Base-by-base conservation (phyloP, 106 monocot species). In the Agapanthus africanus region DNA sequence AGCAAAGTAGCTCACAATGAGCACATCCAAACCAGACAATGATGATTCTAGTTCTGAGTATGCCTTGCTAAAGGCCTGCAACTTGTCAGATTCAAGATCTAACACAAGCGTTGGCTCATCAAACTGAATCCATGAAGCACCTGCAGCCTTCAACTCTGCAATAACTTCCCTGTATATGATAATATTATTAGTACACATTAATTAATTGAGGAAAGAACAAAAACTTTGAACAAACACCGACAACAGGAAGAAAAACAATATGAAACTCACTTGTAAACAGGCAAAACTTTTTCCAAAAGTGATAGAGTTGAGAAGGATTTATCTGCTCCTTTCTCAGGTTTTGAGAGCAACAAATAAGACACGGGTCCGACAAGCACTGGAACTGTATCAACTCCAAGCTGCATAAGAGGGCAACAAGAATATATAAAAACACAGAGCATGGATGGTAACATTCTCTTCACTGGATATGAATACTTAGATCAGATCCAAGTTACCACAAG, bases 51-150 rank as follows among this genome's bases (percentile, higher is more conserved):
- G 65, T 39, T 85, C 83, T 60, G 88, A 42, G 47, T 93, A 93
- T 16, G 93, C 93, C 46, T 79, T 70, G n/a, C 83, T 83, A 57
- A 93, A 93, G n/a, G n/a, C n/a, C n/a, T 81, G 70, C 73, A 93
- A 59, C 41, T 93, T 66, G 47, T 81, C 69, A 70, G 83, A 47
- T 5, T 88, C 88, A 69, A 93, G 88, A 74, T 88, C 93, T 54
- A 69, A 40, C 31, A 88, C 79, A 75, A 93, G 85, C 3, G 85
- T 93, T 10, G 93, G 93, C 66, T 93, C 93, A 65, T 93, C 93
- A 64, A 93, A 88, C 76, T 93, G 93, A 63, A 93, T 86, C 93
- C 93, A 93, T 73, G 83, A 79, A 71, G 93, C 93, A 66, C 93
- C 93, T 34, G 82, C 88, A 39, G 78, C 81, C 79, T 88, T 93